Percentiles rank a stretch among this genome's conserved stretches.
Evolutionary conservation across 1,284 basidiomycete species (phyloP).

Genomic region (Leccinum laetum): DNA sequence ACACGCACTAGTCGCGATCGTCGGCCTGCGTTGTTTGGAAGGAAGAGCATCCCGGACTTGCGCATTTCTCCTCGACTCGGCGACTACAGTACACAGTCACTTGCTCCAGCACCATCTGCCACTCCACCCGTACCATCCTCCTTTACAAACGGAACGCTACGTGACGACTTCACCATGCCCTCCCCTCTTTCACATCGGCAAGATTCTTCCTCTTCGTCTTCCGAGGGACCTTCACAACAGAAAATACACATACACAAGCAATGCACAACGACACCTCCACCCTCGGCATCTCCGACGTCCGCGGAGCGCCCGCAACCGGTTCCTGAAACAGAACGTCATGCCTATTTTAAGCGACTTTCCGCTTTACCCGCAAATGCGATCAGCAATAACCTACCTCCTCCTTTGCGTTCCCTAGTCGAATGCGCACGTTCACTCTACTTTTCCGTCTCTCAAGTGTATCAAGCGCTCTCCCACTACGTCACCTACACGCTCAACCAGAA

Average conservation of each 20-base stretch:
- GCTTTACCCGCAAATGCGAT: constrained; percentile 65
- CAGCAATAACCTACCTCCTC: constrained; percentile 70
- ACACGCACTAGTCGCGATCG: constrained; percentile 39
- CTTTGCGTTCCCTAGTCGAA: constrained; percentile 80
- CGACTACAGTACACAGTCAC: constrained; percentile 30
- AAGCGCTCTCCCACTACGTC: constrained; percentile 88
- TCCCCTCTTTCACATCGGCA: constrained; percentile 43
- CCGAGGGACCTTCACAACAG: constrained; percentile 26
- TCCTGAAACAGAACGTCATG: constrained; percentile 82
- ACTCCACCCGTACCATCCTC: constrained; percentile 14
- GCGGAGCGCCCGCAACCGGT: constrained; percentile 47
- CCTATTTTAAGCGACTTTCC: constrained; percentile 90
- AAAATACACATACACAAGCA: constrained; percentile 21
- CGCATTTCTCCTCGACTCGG: constrained; percentile 51
- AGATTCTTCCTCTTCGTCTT: constrained; percentile 43
- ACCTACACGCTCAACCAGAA: constrained; percentile 86
- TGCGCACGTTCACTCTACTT: constrained; percentile 92
- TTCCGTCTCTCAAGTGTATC: constrained; percentile 90
- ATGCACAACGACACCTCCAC: constrained; percentile 38
- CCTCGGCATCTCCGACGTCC: constrained; percentile 45
- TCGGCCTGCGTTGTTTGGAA: constrained; percentile 49
- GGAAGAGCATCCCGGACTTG: constrained; percentile 90
- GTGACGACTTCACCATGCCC: constrained; percentile 43
- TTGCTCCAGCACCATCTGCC: constrained; percentile 15
- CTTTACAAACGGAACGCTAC: constrained; percentile 19